phyloP scores from a whole-genome alignment of 768 basidiomycete species.

The Dioszegia hungarica region DNA sequence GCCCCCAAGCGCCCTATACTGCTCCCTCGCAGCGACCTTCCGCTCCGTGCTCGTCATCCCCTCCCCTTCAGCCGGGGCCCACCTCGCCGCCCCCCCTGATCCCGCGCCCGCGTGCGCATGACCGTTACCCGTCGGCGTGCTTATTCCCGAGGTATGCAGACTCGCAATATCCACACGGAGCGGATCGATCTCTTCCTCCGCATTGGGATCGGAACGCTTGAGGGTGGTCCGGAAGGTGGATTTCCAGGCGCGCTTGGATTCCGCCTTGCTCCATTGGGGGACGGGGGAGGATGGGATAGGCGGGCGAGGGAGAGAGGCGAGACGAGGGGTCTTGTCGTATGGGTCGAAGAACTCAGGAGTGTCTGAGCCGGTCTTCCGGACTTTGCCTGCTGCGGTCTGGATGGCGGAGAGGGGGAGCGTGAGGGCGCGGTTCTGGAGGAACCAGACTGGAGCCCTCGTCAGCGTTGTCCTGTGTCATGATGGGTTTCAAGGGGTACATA shows the following conservation, averaged over 20 bases:
- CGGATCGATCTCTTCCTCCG: conserved; percentile 31
- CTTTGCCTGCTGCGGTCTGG: conserved; percentile 51
- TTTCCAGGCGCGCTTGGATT: conserved; percentile 87
- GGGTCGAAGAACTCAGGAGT: conserved; percentile 44
- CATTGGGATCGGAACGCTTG: conserved; percentile 35
- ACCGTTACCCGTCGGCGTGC: conserved; percentile 25
- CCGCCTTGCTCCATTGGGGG: conserved; percentile 80
- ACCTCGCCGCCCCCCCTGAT: conserved; percentile 32
- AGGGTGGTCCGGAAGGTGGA: conserved; percentile 51
- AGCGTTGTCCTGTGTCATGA: too few species aligned
- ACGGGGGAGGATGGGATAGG: conserved; percentile 34
- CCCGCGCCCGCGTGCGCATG: conserved; percentile 37
- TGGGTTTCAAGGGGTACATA: conserved; percentile 46
- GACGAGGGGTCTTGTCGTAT: conserved; percentile 43
- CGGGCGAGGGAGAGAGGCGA: conserved; percentile 38
- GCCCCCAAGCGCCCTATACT: conserved; percentile 85
- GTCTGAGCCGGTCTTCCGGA: conserved; percentile 20
- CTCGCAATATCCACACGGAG: conserved; percentile 30
- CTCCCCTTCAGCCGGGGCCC: conserved; percentile 22
- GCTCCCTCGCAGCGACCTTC: conserved; percentile 80
- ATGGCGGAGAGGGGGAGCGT: conserved; percentile 77
- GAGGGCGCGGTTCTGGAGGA: conserved; percentile 81
- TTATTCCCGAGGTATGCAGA: conserved; percentile 29
- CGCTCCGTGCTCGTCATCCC: conserved; percentile 56
- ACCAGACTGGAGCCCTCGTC: conserved; percentile 68